A percentile compares a stretch with the other conserved stretches of the same genome.
Conservation (phyloP, 495 filamentous ascomycete genomes). For the Hapsidospora chrysogenum region DNA sequence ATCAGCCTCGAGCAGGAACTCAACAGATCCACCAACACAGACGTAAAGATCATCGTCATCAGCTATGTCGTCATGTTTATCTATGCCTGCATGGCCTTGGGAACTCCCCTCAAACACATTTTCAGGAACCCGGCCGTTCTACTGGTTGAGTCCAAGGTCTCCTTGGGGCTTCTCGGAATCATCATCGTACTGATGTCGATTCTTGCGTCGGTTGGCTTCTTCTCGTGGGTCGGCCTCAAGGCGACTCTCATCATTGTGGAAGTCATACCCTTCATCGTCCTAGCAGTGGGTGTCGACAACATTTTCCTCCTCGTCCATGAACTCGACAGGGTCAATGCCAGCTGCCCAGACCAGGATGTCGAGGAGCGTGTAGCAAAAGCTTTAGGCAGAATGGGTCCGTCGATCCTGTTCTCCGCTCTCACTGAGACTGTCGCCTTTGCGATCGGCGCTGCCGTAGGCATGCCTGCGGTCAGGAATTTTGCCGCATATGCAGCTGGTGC, state of each 20-base stretch:
- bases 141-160: conserved; percentile 89
- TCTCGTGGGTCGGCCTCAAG: conserved; percentile 76
- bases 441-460: conserved; percentile 82
- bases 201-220: conserved; percentile 81
- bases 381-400: conserved; percentile 85
- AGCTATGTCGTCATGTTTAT: conserved; percentile 98
- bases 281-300: conserved; percentile 95
- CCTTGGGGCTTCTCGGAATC: conserved; percentile 80
- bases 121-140: conserved; percentile 64
- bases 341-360: conserved; percentile 70
- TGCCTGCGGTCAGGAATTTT: conserved; percentile 96
- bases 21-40: conserved; percentile 94
- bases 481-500: conserved; percentile 91
- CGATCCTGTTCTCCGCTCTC: conserved; percentile 84
- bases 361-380: conserved; percentile 70
- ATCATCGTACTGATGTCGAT: conserved; percentile 95
- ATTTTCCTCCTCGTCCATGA: conserved; percentile 98
- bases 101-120: conserved; percentile 60
- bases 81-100: conserved; percentile 83
- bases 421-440: conserved; percentile 90
- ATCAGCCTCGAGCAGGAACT: conserved; percentile 82
- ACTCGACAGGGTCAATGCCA: conserved; percentile 86
- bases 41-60: conserved; percentile 91
- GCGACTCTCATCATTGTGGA: conserved; percentile 96
- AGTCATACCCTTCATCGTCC: conserved; percentile 91